Evolutionary conservation across 1,284 basidiomycete genomes (phyloP).

Genomic region (Pholiota adiposa): DNA sequence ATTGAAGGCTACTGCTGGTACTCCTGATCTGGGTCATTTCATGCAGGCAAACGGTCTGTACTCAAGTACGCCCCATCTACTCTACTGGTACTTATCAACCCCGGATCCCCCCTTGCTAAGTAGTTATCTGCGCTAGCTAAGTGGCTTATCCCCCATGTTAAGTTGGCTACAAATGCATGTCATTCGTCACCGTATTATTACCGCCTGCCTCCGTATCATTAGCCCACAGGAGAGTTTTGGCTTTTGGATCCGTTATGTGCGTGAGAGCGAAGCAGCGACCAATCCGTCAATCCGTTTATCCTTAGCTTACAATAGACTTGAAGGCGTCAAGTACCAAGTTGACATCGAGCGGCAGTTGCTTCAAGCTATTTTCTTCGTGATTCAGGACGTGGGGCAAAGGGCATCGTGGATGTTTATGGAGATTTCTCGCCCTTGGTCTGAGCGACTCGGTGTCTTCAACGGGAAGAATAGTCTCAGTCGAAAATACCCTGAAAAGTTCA

Average conservation of each 20-base stretch:
- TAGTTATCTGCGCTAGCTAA: neutral
- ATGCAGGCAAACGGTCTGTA: too few species aligned
- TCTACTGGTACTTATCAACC: too few species aligned
- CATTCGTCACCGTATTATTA: neutral
- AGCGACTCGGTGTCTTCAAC: too few species aligned
- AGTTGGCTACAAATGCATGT: neutral
- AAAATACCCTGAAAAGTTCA: neutral
- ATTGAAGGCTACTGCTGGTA: too few species aligned
- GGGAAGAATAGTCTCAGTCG: neutral
- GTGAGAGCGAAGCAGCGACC: neutral
- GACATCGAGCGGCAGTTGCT: neutral
- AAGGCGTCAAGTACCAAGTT: neutral
- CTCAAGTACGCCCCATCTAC: too few species aligned
- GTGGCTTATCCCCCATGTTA: neutral
- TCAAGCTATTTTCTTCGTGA: neutral
- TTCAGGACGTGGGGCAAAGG: neutral
- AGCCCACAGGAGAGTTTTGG: neutral
- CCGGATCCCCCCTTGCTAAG: neutral
- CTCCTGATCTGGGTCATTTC: too few species aligned
- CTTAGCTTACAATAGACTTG: neutral
- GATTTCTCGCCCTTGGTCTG: neutral
- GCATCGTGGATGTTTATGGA: neutral
- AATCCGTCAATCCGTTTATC: neutral
- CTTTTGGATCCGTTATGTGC: neutral
- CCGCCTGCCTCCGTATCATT: neutral